Percentiles rank a stretch among this genome's conserved stretches.
phyloP scores from a whole-genome alignment of 1,284 basidiomycete species.

The Lentinula novae-zelandiae region DNA sequence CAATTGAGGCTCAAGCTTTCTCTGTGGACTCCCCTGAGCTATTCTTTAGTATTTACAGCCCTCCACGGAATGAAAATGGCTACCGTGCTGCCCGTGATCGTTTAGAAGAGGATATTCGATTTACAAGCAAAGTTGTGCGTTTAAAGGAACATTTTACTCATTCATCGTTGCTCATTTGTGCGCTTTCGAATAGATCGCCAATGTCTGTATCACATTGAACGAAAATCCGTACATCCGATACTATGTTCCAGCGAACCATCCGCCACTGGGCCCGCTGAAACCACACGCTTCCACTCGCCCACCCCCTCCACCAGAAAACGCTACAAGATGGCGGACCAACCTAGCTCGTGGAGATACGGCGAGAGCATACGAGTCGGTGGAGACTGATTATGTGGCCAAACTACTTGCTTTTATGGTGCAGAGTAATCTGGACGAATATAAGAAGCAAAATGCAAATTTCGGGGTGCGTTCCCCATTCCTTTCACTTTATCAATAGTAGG shows the following conservation, averaged over 20 bases:
- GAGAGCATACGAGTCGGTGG: constrained; percentile 60
- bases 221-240: constrained; percentile 96
- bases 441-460: constrained; percentile 82
- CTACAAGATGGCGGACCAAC: constrained; percentile 68
- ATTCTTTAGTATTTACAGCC: constrained; percentile 87
- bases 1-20: constrained; percentile 82
- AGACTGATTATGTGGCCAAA: constrained; percentile 73
- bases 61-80: constrained; percentile 65
- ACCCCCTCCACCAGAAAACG: constrained; percentile 59
- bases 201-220: constrained; percentile 87
- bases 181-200: constrained; percentile 62
- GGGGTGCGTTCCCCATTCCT: constrained; percentile 46
- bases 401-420: constrained; percentile 83
- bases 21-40: constrained; percentile 70
- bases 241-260: constrained; percentile 83
- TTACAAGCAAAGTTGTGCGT: constrained; percentile 65
- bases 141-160: constrained; percentile 11
- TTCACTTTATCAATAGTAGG: background rate
- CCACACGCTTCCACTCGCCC: constrained; percentile 57
- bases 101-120: constrained; percentile 81
- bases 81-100: constrained; percentile 60
- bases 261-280: constrained; percentile 83
- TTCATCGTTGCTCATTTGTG: constrained; percentile 5
- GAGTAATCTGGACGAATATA: constrained; percentile 79
- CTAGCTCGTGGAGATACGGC: constrained; percentile 65